phyloP scores from a whole-genome alignment of 2,329 filamentous ascomycete species.

The Colletotrichum chlorophyti region DNA sequence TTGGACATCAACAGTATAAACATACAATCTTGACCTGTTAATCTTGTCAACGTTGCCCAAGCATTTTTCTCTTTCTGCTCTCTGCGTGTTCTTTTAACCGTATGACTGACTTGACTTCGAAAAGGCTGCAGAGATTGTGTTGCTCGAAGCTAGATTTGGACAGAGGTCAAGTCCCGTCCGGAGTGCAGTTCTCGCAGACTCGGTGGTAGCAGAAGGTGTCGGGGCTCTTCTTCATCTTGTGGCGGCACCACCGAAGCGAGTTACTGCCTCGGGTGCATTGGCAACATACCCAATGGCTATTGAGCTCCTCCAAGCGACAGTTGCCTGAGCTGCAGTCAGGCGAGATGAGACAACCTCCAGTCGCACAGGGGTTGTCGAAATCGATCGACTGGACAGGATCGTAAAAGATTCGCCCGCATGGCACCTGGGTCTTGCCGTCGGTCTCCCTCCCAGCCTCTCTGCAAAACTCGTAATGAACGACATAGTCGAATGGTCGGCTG shows the following conservation, averaged over 20 bases:
- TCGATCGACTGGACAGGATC: slow-evolving; percentile 41
- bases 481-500: slow-evolving; percentile 45
- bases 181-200: slow-evolving; percentile 52
- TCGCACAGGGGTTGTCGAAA: slow-evolving; percentile 50
- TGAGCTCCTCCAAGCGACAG: slow-evolving; percentile 56
- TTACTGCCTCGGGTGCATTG: slow-evolving; percentile 55
- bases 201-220: slow-evolving; percentile 60
- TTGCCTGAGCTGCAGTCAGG: slow-evolving; percentile 54
- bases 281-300: slow-evolving; percentile 58
- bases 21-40: too few relatives aligned
- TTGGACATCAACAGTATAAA: too few relatives aligned
- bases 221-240: slow-evolving; percentile 51
- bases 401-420: slow-evolving; percentile 33
- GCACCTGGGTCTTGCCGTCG: slow-evolving; percentile 33
- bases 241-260: slow-evolving; percentile 50
- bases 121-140: neutral
- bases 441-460: slow-evolving; percentile 40
- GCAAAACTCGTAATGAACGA: slow-evolving; percentile 53
- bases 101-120: neutral
- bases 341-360: slow-evolving; percentile 52
- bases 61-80: too few relatives aligned
- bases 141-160: neutral
- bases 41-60: too few relatives aligned
- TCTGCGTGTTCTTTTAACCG: too few relatives aligned
- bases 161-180: slow-evolving; percentile 35